Evolutionary conservation across 73 alveolate genomes (phyloP).

Genomic region (Symbiodinium pilosum): DNA sequence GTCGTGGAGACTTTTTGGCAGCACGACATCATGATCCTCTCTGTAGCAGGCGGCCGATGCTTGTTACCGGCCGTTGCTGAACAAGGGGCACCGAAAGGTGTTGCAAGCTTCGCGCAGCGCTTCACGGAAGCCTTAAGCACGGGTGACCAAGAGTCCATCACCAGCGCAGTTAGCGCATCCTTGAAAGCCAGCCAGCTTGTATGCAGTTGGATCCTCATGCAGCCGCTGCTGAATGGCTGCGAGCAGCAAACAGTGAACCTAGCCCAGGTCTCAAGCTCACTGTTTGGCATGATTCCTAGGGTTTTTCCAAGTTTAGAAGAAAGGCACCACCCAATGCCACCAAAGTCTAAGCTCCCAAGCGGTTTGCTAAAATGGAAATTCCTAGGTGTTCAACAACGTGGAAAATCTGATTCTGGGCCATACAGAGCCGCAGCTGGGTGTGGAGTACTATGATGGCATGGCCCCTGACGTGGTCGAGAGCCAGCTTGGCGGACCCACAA

Average conservation of each 20-base stretch:
- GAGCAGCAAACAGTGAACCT: slow-evolving; percentile 21
- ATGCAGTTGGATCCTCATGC: slow-evolving; percentile 54
- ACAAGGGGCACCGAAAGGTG: background rate
- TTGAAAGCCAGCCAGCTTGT: slow-evolving; percentile 55
- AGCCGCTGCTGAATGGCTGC: slow-evolving; percentile 66
- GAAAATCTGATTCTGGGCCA: slow-evolving; percentile 45
- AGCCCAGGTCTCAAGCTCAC: slow-evolving; percentile 61
- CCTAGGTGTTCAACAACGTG: slow-evolving; percentile 31
- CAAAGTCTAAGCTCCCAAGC: too few species aligned
- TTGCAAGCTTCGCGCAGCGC: background rate
- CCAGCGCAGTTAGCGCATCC: background rate
- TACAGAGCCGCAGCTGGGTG: slow-evolving; percentile 52
- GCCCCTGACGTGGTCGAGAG: background rate
- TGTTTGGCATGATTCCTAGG: too few species aligned
- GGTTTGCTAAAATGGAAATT: too few species aligned
- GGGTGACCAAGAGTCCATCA: background rate
- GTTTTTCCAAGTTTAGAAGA: too few species aligned
- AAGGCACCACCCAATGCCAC: too few species aligned
- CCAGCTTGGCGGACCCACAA: slow-evolving; percentile 22
- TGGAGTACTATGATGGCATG: slow-evolving; percentile 69
- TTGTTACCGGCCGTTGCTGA: slow-evolving; percentile 23
- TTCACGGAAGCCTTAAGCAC: background rate
- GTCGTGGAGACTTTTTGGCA: background rate
- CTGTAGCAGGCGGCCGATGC: slow-evolving; percentile 73
- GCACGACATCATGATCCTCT: slow-evolving; percentile 45